A percentile compares a stretch with the other conserved stretches of the same genome.
Conservation (phyloP, 805 yeast species). For the Saturnispora dispora region DNA sequence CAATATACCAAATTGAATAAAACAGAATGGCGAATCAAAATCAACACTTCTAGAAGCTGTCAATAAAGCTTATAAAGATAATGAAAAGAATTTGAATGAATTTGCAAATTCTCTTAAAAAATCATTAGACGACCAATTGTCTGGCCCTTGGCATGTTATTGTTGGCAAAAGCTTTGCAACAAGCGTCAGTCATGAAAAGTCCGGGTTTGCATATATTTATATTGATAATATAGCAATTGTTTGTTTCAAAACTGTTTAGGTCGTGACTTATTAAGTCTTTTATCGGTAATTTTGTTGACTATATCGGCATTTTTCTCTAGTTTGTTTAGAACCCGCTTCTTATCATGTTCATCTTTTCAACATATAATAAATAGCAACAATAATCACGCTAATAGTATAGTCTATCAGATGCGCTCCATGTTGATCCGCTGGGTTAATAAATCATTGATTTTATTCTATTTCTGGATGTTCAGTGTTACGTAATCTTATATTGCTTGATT, state of each 20-base stretch:
- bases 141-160: slow-evolving; percentile 73
- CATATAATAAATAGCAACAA: too few relatives aligned
- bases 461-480: neutral
- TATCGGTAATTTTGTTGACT: neutral
- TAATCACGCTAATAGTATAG: too few relatives aligned
- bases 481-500: neutral
- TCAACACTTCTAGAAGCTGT: slow-evolving; percentile 40
- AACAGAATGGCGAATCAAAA: slow-evolving; percentile 43
- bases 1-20: neutral
- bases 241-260: slow-evolving; percentile 56
- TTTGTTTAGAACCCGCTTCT: neutral
- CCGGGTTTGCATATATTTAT: slow-evolving; percentile 62
- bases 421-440: too few relatives aligned
- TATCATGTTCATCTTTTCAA: too few relatives aligned
- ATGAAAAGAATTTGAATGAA: slow-evolving; percentile 43
- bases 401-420: too few relatives aligned
- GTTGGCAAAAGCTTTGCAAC: slow-evolving; percentile 76
- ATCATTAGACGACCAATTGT: slow-evolving; percentile 50
- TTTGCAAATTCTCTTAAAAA: slow-evolving; percentile 59
- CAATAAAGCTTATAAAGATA: slow-evolving; percentile 33
- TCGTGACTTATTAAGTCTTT: neutral
- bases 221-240: slow-evolving; percentile 60
- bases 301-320: neutral
- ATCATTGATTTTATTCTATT: neutral
- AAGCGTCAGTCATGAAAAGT: slow-evolving; percentile 69